Base-by-base conservation (phyloP, 805 yeast species). In the Sugiyamaella americana region DNA sequence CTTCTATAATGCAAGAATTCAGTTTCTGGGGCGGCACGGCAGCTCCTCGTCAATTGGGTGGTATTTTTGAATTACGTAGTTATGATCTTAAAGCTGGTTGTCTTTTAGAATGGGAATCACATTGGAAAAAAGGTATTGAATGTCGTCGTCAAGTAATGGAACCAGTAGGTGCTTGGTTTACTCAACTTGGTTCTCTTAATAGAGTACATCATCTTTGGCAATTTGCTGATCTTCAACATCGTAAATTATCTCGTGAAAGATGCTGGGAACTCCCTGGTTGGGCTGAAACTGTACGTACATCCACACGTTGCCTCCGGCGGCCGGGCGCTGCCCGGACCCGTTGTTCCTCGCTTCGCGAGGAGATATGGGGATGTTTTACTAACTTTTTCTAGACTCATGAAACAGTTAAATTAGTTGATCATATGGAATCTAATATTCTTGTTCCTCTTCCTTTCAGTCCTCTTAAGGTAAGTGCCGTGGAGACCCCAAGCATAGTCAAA, bases 121-220 rank as follows among this genome's bases (percentile, higher is more conserved):
- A 63, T 47, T 69, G 73, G 73, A 58, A 62, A 30, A 54, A 60
- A 48, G 73, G 73, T 5, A 54, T 69, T 22, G 69, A 69, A 51
- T 64, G 59, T 51, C 65, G 73, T n/a, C 56, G 68, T n/a, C 64
- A 69, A 50, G 74, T 69, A 18, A 69, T 69, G 73, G 72, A 69
- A 58, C 73, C 73, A 1, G 72, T 69, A 1, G 73, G 73, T 3
- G 73, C 73, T 4, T 69, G 73, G 73, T 69, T 69, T 54, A 53
- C 67, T 21, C 68, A 66, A 49, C 51, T 69, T 23, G 73, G 73
- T 4, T 51, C 56, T 3, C 57, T 69, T n/a, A 69, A 69, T 55
- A 56, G 65, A 17, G 73, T 69, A 4, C 67, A 68, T 47, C 73
- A 69, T 44, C 51, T 69, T 38, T 69, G 73, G 73, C 73, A 69